phyloP scores from a whole-genome alignment of 2,329 filamentous ascomycete species.

The Sporothrix pseudoabietina region DNA sequence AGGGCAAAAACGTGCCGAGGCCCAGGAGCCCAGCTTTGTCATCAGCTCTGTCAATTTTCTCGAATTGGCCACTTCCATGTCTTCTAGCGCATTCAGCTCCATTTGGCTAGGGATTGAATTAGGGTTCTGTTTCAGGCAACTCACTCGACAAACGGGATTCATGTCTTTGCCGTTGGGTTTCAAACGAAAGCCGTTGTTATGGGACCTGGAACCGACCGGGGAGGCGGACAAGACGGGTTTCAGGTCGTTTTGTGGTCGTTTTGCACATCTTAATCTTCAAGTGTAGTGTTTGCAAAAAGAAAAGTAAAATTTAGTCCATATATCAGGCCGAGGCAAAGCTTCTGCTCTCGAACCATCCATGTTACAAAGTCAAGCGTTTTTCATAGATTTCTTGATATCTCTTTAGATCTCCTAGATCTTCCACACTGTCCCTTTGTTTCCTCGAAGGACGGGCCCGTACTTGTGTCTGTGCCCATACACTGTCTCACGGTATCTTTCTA shows the following conservation, averaged over 20 bases:
- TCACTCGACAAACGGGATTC: background rate
- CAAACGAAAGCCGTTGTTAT: background rate
- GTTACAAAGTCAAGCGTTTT: background rate
- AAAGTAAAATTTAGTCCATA: background rate
- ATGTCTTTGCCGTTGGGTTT: conserved; percentile 7
- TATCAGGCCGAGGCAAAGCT: conserved; percentile 4
- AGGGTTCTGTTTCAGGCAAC: background rate
- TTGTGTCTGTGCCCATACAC: background rate
- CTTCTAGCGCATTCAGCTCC: background rate
- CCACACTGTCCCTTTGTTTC: background rate
- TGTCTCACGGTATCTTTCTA: background rate
- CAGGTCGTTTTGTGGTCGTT: background rate
- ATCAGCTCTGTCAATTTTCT: background rate
- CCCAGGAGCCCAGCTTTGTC: background rate
- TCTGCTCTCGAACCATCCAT: background rate
- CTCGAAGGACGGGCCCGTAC: background rate
- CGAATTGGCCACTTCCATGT: background rate
- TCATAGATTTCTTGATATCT: background rate
- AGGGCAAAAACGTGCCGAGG: conserved; percentile 18
- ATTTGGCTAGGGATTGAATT: background rate
- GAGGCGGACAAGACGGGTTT: background rate
- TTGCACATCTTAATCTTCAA: background rate
- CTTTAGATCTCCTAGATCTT: no score
- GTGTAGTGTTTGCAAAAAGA: background rate
- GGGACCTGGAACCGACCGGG: background rate